phyloP scores from a whole-genome alignment of 768 basidiomycete genomes.

The Leccinum barrowsii region DNA sequence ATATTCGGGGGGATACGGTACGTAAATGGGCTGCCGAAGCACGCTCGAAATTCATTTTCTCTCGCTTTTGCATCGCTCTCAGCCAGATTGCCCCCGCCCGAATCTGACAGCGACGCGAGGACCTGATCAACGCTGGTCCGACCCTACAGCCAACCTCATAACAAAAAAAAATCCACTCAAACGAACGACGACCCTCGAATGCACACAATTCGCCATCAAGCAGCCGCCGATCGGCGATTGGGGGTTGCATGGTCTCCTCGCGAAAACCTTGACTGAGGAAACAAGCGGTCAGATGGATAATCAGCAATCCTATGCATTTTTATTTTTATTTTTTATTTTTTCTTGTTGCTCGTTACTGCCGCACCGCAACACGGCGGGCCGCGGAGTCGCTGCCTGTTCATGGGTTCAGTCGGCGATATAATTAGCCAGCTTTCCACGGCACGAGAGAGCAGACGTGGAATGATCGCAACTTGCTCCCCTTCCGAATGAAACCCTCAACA shows the following conservation, averaged over 20 bases:
- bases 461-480: neutral
- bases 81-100: slow-evolving; percentile 20
- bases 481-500: slow-evolving; percentile 17
- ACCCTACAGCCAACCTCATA: neutral
- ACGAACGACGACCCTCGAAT: neutral
- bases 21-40: slow-evolving; percentile 46
- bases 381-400: slow-evolving; percentile 24
- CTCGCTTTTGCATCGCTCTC: slow-evolving; percentile 24
- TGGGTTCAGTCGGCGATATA: slow-evolving; percentile 33
- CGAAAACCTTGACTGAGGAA: slow-evolving; percentile 13
- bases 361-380: slow-evolving; percentile 12
- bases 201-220: slow-evolving; percentile 10
- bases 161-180: neutral
- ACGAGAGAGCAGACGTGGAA: slow-evolving; percentile 9
- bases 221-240: slow-evolving; percentile 29
- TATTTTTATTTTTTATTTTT: neutral
- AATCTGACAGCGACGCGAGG: slow-evolving; percentile 9
- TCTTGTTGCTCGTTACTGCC: neutral
- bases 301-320: neutral
- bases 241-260: slow-evolving; percentile 26
- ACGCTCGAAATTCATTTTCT: slow-evolving; percentile 34
- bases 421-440: slow-evolving; percentile 23
- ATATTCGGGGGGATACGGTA: slow-evolving; percentile 57
- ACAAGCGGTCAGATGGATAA: neutral
- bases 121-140: slow-evolving; percentile 12